phyloP scores from a whole-genome alignment of 179 eudicot genomes.

The Silene coronaria region DNA sequence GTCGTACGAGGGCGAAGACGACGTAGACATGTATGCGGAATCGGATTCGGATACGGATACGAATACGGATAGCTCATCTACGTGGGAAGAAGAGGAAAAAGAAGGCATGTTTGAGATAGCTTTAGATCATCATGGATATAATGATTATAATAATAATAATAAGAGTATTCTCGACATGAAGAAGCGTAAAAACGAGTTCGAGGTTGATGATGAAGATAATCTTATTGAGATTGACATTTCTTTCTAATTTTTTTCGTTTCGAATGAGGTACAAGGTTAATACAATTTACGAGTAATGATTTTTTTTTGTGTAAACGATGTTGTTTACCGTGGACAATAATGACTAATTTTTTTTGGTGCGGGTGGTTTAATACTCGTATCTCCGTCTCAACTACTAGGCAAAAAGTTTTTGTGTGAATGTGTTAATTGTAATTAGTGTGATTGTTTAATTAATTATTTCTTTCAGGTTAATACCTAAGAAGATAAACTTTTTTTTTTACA shows the following conservation, averaged over 20 bases:
- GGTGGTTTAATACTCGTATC: too few relatives aligned
- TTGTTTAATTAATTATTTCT: too few relatives aligned
- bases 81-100: constrained; percentile 46
- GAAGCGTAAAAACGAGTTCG: constrained; percentile 1
- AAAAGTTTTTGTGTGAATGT: too few relatives aligned
- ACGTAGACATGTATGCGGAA: constrained; percentile 48
- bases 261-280: too few relatives aligned
- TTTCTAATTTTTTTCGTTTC: neutral
- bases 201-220: constrained; percentile 27
- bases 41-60: constrained; percentile 46
- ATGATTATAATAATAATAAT: constrained; percentile 28
- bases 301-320: too few relatives aligned
- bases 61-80: constrained; percentile 28
- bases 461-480: too few relatives aligned
- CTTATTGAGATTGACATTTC: constrained; percentile 34
- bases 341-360: too few relatives aligned
- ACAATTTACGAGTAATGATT: too few relatives aligned
- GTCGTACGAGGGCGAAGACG: constrained; percentile 55
- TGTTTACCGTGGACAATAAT: too few relatives aligned
- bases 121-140: constrained; percentile 27
- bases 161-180: constrained; percentile 7
- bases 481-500: too few relatives aligned
- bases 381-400: too few relatives aligned
- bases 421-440: too few relatives aligned
- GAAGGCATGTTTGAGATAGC: constrained; percentile 74